Base-by-base conservation (phyloP, 306 rosid species). In the Bauhinia variegata region DNA sequence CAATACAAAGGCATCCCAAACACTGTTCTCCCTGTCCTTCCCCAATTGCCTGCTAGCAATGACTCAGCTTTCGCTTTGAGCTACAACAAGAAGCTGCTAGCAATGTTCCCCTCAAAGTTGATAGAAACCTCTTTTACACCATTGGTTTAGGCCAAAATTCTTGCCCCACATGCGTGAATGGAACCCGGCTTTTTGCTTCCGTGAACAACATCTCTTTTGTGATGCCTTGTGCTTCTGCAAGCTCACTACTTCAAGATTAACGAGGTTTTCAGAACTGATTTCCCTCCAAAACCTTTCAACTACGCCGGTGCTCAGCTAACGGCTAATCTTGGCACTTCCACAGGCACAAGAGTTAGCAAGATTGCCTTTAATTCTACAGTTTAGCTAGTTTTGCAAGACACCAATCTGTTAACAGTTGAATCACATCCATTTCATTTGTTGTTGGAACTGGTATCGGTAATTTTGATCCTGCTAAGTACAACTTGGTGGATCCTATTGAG, bases 201-300 rank as follows among this genome's bases (percentile, higher is more conserved):
- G 79, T 91, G 58, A 88, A 88, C 82, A 91, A 91, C 18, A 81
- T 91, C 30, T 80, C 96, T 28, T 91, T 91, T 15, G 84, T 75
- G 72, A 86, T 91, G 96, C 97, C 97, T 66, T 28, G 97, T 82
- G 8, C 96, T 91, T 84, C 90, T 91, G 11, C 96, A 91, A 84
- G 86, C 96, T 70, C 96, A 88, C 67, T 78, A 86, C 82, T 91
- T 84, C 50, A 70, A 88, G 7, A 60, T 75, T 23, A 86, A 81
- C 52, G 92, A 91, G 17, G 97, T 88, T 23, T 91, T 65, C 33
- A 84, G 83, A 67, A 66, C 89, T 53, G 92, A 91, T 80, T 91
- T 91, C 60, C 97, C 97, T 52, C 60, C 63, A 10, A 67, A 77
- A 46, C 2, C 86, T 37, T 91, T 91, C 65, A 88, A 91, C 80